phyloP scores from a whole-genome alignment of 805 yeast genomes.

The Hanseniaspora nectarophila region DNA sequence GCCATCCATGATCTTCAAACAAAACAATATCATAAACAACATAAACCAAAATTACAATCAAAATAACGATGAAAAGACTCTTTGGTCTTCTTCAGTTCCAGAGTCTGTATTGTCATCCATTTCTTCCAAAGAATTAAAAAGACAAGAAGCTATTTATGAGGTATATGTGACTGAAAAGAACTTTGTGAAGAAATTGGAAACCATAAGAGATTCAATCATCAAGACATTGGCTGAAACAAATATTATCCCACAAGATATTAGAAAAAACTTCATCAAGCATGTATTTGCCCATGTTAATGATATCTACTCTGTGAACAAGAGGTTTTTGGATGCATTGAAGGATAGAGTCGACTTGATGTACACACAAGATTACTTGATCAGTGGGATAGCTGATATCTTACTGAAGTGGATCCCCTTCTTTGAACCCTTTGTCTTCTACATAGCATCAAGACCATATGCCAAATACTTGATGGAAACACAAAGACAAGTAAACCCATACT shows the following conservation, averaged over 20 bases:
- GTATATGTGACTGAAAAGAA: constrained; percentile 88
- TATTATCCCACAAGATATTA: constrained; percentile 74
- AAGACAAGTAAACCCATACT: constrained; percentile 75
- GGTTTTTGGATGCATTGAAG: constrained; percentile 79
- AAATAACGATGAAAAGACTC: constrained; percentile 46
- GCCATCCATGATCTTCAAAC: constrained; percentile 32
- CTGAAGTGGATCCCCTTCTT: constrained; percentile 73
- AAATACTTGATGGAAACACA: constrained; percentile 92
- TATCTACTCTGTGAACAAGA: constrained; percentile 67
- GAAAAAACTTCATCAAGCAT: constrained; percentile 82
- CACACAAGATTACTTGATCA: constrained; percentile 61
- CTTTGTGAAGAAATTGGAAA: constrained; percentile 87
- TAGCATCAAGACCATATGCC: constrained; percentile 90
- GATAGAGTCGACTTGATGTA: constrained; percentile 53
- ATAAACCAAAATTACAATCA: constrained; percentile 6
- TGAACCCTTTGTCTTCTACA: constrained; percentile 85
- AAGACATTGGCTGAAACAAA: constrained; percentile 77
- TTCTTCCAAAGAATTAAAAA: constrained; percentile 72
- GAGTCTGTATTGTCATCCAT: constrained; percentile 42
- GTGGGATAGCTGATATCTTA: constrained; percentile 76
- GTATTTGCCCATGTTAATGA: constrained; percentile 87
- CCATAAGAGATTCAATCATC: constrained; percentile 86
- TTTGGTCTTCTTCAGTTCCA: constrained; percentile 90
- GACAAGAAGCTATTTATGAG: constrained; percentile 93
- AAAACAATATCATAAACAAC: constrained; percentile 37